phyloP scores from a whole-genome alignment of 176 grass and related monocot genomes.

The Triticum urartu region DNA sequence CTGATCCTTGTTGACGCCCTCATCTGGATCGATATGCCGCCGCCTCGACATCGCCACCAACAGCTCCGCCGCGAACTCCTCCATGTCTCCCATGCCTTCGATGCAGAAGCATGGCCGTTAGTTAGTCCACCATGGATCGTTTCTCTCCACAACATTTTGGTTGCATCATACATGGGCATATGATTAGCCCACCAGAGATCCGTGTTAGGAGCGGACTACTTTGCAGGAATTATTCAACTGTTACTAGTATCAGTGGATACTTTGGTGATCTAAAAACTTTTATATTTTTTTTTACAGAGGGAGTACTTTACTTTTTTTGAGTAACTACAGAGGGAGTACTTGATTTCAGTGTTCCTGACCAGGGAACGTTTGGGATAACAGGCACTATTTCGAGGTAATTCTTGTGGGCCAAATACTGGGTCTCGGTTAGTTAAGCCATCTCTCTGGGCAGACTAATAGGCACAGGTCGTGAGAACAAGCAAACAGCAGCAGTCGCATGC shows the following conservation, averaged over 20 bases:
- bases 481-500: neutral
- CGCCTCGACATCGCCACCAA: slow-evolving; percentile 70
- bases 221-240: too few species aligned
- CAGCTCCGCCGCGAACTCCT: slow-evolving; percentile 84
- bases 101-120: neutral
- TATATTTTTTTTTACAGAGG: too few species aligned
- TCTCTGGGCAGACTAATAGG: neutral
- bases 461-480: neutral
- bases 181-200: neutral
- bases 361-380: neutral
- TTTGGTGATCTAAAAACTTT: too few species aligned
- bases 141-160: too few species aligned
- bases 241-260: too few species aligned
- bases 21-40: slow-evolving; percentile 45
- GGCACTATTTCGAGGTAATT: neutral
- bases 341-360: neutral
- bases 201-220: neutral
- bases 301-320: too few species aligned
- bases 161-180: neutral
- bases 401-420: slow-evolving; percentile 4
- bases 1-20: slow-evolving; percentile 73
- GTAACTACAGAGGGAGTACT: neutral
- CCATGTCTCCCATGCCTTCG: slow-evolving; percentile 88
- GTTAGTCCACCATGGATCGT: too few species aligned
- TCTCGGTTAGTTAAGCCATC: slow-evolving; percentile 15